Evolutionary conservation across 1,139 yeast genomes (phyloP).

Genomic region (Hansenula anomala): DNA sequence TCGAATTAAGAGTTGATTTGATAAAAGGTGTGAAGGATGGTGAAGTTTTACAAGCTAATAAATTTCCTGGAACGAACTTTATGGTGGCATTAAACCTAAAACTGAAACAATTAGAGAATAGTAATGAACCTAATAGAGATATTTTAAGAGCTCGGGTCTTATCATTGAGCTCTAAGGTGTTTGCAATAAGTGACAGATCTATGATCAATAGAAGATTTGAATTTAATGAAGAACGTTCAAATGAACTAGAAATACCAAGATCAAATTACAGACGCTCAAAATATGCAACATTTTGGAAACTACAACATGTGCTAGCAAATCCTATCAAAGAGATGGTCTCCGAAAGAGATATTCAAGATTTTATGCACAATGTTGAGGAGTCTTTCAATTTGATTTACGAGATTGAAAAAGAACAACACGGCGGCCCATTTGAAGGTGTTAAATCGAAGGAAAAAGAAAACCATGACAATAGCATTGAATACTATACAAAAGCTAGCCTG

Average conservation of each 20-base stretch:
- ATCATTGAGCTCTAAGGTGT: conserved; percentile 10
- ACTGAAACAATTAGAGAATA: conserved; percentile 7
- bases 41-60: conserved; percentile 6
- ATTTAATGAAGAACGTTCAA: conserved; percentile 9
- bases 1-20: conserved; percentile 10
- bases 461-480: conserved; percentile 2
- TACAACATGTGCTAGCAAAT: conserved; percentile 12
- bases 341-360: not conserved
- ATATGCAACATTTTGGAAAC: conserved; percentile 12
- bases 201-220: conserved; percentile 13
- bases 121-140: conserved; percentile 16
- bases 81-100: conserved; percentile 13
- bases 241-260: conserved; percentile 9
- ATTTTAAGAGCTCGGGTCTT: conserved; percentile 13
- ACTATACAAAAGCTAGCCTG: conserved; percentile 6
- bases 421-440: no score
- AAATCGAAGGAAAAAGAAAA: no score
- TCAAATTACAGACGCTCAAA: not conserved
- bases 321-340: conserved; percentile 5
- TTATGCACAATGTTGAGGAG: not conserved
- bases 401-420: not conserved
- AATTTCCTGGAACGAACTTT: conserved; percentile 11
- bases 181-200: conserved; percentile 7
- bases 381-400: not conserved
- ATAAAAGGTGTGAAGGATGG: conserved; percentile 2